phyloP scores from a whole-genome alignment of 2,329 filamentous ascomycete species.

The Penicillium sp. region DNA sequence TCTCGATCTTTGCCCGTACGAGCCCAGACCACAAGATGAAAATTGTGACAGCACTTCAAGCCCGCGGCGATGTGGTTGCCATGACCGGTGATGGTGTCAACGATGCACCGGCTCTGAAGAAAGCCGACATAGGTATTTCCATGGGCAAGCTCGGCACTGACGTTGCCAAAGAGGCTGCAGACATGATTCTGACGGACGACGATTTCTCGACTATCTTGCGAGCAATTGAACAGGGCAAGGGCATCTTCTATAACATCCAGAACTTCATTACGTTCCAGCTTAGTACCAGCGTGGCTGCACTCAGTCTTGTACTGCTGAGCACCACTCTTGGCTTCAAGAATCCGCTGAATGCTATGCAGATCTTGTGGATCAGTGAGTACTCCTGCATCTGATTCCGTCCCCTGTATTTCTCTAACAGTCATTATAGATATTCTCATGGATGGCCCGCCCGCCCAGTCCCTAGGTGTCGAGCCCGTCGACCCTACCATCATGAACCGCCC shows the following conservation, averaged over 20 bases:
- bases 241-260: constrained; percentile 99
- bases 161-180: constrained; percentile 90
- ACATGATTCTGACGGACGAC: constrained; percentile 85
- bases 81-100: constrained; percentile 99
- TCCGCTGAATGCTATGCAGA: constrained; percentile 98
- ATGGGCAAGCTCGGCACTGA: constrained; percentile 96
- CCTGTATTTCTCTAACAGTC: constrained; percentile 27
- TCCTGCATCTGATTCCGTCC: background rate
- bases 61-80: constrained; percentile 91
- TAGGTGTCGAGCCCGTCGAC: constrained; percentile 93
- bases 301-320: constrained; percentile 88
- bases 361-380: constrained; percentile 95
- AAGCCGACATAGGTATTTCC: constrained; percentile 94
- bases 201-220: constrained; percentile 89
- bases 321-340: constrained; percentile 92
- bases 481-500: constrained; percentile 90
- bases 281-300: constrained; percentile 90
- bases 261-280: constrained; percentile 99
- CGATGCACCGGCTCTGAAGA: constrained; percentile 93
- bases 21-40: constrained; percentile 98
- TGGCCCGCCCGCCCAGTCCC: constrained; percentile 91
- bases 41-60: constrained; percentile 87
- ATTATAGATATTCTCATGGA: constrained; percentile 95
- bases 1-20: constrained; percentile 92
- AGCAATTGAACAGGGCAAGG: constrained; percentile 97